A percentile compares a stretch with the other conserved stretches of the same genome.
These are phyloP conservation scores for Cylindrotheca fusiformis DNA, from an alignment of 108 stramenopile genomes.

Conservation along the genomic window DNA sequence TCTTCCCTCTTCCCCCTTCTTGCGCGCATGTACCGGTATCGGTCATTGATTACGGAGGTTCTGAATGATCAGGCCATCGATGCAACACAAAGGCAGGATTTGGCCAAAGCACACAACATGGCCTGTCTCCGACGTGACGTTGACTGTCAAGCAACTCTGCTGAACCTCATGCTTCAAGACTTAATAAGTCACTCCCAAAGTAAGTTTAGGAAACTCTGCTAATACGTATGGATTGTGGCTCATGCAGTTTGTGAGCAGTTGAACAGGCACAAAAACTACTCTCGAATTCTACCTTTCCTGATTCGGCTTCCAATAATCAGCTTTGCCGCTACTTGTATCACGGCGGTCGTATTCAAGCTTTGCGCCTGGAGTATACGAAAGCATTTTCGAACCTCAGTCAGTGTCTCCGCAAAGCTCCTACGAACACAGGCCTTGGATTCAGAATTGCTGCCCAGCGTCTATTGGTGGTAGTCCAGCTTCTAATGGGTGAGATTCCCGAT, in stretches of 20 bases:
- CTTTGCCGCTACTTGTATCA: slow-evolving; percentile 95
- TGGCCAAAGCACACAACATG: slow-evolving; percentile 69
- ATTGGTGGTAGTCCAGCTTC: slow-evolving; percentile 87
- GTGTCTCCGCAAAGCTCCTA: slow-evolving; percentile 93
- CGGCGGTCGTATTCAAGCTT: slow-evolving; percentile 91
- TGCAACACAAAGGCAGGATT: slow-evolving; percentile 40
- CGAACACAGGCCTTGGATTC: slow-evolving; percentile 91
- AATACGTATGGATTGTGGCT: no score
- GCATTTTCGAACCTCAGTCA: slow-evolving; percentile 93
- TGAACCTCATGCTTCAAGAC: slow-evolving; percentile 83
- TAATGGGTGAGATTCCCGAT: slow-evolving; percentile 98
- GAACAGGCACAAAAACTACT: slow-evolving; percentile 96
- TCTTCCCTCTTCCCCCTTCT: slow-evolving; percentile 72
- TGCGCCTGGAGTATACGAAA: slow-evolving; percentile 93
- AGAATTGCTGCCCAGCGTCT: slow-evolving; percentile 84
- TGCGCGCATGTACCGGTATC: slow-evolving; percentile 76
- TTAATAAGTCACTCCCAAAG: slow-evolving; percentile 67
- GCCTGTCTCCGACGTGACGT: slow-evolving; percentile 79
- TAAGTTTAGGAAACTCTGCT: slow-evolving; percentile 49
- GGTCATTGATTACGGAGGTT: slow-evolving; percentile 58
- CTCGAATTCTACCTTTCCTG: slow-evolving; percentile 88
- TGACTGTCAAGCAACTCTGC: slow-evolving; percentile 72
- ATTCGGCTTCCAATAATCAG: slow-evolving; percentile 92
- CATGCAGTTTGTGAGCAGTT: slow-evolving; percentile 53
- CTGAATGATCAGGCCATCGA: slow-evolving; percentile 34